Conservation (phyloP, 2,329 filamentous ascomycete species). For the Botrytis galanthina region DNA sequence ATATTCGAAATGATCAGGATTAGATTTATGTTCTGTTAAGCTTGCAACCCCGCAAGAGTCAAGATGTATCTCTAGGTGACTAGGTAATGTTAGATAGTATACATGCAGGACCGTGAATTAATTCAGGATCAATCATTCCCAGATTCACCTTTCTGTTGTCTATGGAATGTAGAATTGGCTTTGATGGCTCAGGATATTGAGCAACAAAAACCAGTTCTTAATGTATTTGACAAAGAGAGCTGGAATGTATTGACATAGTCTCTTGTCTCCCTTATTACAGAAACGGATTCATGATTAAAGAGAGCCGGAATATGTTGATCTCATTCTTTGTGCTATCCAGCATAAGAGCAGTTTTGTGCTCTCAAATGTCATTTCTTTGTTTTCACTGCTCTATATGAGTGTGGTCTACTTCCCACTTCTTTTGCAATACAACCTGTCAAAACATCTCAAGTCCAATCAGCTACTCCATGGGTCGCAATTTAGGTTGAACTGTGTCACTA, state of each 20-base stretch:
- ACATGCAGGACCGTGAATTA: neutral
- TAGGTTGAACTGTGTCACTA: neutral
- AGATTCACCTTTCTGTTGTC: neutral
- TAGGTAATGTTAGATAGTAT: neutral
- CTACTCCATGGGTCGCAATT: neutral
- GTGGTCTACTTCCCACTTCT: neutral
- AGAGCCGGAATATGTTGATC: neutral
- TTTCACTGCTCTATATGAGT: neutral
- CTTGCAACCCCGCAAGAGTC: neutral
- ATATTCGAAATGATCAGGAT: neutral
- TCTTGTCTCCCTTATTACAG: neutral
- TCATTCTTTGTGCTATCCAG: neutral
- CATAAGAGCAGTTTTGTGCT: neutral
- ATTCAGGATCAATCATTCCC: neutral
- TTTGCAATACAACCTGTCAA: too few species aligned
- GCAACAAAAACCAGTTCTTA: neutral
- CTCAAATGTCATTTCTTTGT: neutral
- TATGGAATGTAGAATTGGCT: neutral
- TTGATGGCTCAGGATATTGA: neutral
- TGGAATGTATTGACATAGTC: neutral
- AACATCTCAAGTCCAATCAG: neutral
- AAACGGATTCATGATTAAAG: neutral
- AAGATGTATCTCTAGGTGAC: neutral
- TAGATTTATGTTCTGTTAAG: neutral
- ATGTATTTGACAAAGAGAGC: neutral